These are phyloP conservation scores for Allium sativum DNA, from an alignment of 106 monocot genomes.

Conservation along the genomic window DNA sequence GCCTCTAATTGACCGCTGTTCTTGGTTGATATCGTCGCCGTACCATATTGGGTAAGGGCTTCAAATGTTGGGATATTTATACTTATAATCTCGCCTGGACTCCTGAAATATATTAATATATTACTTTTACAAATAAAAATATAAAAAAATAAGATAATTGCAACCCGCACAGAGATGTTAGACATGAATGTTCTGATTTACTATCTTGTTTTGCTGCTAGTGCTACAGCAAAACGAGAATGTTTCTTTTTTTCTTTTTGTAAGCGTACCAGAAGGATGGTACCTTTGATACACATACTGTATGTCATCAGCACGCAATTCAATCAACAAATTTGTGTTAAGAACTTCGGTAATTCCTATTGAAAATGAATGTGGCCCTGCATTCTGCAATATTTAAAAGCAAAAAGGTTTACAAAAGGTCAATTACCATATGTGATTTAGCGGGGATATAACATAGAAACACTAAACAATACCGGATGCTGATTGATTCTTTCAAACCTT, in stretches of 20 bases:
- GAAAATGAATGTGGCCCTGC: conserved; percentile 87
- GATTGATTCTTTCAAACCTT: conserved; percentile 91
- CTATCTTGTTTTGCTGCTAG: neutral
- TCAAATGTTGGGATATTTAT: conserved; percentile 86
- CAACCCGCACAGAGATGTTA: neutral
- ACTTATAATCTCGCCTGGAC: conserved; percentile 78
- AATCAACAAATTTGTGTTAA: conserved; percentile 74
- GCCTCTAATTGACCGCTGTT: conserved; percentile 89
- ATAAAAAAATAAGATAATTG: neutral
- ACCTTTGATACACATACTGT: conserved; percentile 92
- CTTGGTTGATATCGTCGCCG: conserved; percentile 49
- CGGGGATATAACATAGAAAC: conserved; percentile 1
- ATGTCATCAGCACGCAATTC: conserved; percentile 96
- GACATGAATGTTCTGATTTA: neutral
- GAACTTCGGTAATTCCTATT: conserved; percentile 82
- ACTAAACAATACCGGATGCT: conserved; percentile 67
- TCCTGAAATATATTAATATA: conserved; percentile 41
- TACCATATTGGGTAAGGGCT: conserved; percentile 76
- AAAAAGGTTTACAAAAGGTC: neutral
- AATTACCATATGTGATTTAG: too few species aligned
- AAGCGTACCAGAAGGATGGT: neutral
- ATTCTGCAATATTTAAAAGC: conserved; percentile 33
- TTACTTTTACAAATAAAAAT: neutral
- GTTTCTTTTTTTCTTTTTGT: neutral
- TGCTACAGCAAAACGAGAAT: neutral